phyloP scores from a whole-genome alignment of 2,329 filamentous ascomycete species.

The Chrysoporthe puriensis region DNA sequence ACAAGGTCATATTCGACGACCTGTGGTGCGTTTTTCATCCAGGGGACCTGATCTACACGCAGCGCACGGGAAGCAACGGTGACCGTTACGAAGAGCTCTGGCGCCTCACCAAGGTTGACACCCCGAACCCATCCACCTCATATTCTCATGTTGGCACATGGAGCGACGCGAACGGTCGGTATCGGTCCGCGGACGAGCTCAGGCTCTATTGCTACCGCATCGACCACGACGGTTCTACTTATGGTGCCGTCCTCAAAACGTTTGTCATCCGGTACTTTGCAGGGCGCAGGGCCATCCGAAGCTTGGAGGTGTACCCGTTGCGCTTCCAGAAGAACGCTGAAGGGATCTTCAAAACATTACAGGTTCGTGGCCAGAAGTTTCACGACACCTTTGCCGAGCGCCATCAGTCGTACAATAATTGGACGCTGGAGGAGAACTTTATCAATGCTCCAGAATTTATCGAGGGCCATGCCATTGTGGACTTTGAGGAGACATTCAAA shows the following conservation, averaged over 20 bases:
- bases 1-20: conserved; percentile 21
- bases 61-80: conserved; percentile 9
- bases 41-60: conserved; percentile 24
- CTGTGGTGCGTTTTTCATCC: conserved; percentile 22
- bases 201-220: conserved; percentile 20
- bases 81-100: conserved; percentile 19
- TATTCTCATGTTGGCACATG: not conserved
- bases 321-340: not conserved
- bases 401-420: not conserved
- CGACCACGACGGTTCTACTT: conserved; percentile 17
- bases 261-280: conserved; percentile 10
- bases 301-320: conserved; percentile 16
- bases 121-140: conserved; percentile 11
- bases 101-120: conserved; percentile 11
- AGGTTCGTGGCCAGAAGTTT: not conserved
- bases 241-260: conserved; percentile 8
- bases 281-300: conserved; percentile 12
- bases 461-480: conserved; percentile 16
- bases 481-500: conserved; percentile 14
- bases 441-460: conserved; percentile 3
- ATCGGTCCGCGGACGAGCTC: not conserved
- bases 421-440: not conserved
- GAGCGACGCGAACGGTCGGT: not conserved
- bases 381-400: not conserved
- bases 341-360: not conserved